Evolutionary conservation across 2,329 filamentous ascomycete species (phyloP), one percentile per base, ranked within the genome.

Genomic region (Diaporthe destruens): DNA sequence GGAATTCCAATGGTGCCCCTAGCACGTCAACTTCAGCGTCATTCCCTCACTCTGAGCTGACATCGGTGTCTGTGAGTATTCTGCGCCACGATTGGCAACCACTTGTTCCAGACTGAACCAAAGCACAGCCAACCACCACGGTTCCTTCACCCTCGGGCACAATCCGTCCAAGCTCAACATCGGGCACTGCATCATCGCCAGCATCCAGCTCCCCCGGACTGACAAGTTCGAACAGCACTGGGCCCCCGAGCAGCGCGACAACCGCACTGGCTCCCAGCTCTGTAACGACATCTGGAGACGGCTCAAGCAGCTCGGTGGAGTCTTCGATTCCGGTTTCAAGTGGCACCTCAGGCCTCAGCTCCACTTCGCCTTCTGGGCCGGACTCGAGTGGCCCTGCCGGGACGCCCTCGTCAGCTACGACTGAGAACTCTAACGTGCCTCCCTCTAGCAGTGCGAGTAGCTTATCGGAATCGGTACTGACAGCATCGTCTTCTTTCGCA

Each of bases 11-110:
- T 39, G 63, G 20, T 4, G 32, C 42, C 14, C 9, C 42, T 12
- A 47, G 44, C 42, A 32, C 55, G n/a, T 67, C 72, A 23, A 67
- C n/a, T n/a, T 51, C 53, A 25, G 53, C 68, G 6, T 67, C 71
- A 16, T 8, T 6, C 29, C 20, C 63, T 9, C 23, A 20, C 11
- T 61, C 63, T n/a, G 47, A 34, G 25, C n/a, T 63, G 25, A 61
- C 59, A 29, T 67, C 68, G 12, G 55, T 34, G 25, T 14, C 63
- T 20, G 72, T 74, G 51, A 72, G 72, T 65, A 34, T 2, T 14
- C 14, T 18, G 23, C 20, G 12, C 29, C 14, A 36, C 12, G 6
- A 32, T 61, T 18, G n/a, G 6, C 16, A 23, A 11, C 53, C 29
- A 6, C 14, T 53, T 44, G 18, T 20, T 18, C 7, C 11, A 29